phyloP scores from a whole-genome alignment of 2,329 filamentous ascomycete genomes.

The Metarhizium rileyi region DNA sequence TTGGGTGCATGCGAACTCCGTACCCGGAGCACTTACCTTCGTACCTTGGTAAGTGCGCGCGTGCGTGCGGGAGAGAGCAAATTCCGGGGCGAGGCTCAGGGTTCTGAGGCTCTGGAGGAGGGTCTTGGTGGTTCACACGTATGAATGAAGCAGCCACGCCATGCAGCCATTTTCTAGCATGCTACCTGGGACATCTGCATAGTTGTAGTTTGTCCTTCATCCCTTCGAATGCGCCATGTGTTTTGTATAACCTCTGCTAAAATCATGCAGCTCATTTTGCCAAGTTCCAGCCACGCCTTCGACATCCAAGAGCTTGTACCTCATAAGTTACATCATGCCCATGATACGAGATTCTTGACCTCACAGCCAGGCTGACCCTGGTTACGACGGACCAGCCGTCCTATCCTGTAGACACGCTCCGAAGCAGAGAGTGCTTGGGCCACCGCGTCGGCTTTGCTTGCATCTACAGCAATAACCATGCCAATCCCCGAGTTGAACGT shows the following conservation, averaged over 20 bases:
- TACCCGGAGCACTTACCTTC: too few species aligned
- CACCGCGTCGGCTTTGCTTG: constrained; percentile 52
- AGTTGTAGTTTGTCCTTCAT: too few species aligned
- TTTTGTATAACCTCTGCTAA: neutral
- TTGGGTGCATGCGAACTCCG: too few species aligned
- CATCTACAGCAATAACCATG: constrained; percentile 79
- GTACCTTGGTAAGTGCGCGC: too few species aligned
- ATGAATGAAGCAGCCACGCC: too few species aligned
- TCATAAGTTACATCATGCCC: constrained; percentile 13
- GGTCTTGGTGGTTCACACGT: too few species aligned
- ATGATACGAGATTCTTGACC: constrained; percentile 24
- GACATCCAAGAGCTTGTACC: neutral
- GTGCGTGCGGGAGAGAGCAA: too few species aligned
- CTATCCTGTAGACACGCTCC: constrained; percentile 71
- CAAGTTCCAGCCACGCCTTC: too few species aligned
- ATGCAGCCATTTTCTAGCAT: too few species aligned
- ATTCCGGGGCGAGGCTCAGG: too few species aligned
- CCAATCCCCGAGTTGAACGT: constrained; percentile 94
- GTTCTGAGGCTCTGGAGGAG: too few species aligned
- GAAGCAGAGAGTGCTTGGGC: constrained; percentile 48
- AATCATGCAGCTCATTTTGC: neutral
- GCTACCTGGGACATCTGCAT: too few species aligned
- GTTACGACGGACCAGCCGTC: constrained; percentile 53
- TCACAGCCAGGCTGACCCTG: constrained; percentile 24
- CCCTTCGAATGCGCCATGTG: neutral